These are phyloP conservation scores for Sechiopsis laciniata DNA, from an alignment of 306 rosid genomes.

Conservation along the genomic window DNA sequence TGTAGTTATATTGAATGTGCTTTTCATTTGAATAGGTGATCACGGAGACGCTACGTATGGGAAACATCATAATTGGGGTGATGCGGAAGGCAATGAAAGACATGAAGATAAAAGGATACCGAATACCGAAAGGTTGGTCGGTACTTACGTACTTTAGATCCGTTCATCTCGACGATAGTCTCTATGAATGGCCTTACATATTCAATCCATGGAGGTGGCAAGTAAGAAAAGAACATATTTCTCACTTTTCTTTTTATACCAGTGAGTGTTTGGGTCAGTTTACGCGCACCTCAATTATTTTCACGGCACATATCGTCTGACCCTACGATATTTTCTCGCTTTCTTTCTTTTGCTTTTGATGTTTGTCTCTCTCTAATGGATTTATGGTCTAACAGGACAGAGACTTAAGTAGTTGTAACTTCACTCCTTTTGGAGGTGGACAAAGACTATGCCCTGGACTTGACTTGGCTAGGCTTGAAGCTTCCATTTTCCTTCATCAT, in stretches of 20 bases:
- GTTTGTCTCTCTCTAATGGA: not conserved
- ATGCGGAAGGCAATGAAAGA: constrained; percentile 88
- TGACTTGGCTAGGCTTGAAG: constrained; percentile 92
- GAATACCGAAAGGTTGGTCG: constrained; percentile 87
- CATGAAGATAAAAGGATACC: constrained; percentile 69
- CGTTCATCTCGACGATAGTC: constrained; percentile 77
- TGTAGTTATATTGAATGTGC: too few species aligned
- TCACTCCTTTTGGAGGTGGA: constrained; percentile 98
- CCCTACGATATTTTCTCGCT: too few species aligned
- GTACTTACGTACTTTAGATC: constrained; percentile 73
- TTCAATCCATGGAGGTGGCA: constrained; percentile 99
- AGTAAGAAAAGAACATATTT: constrained; percentile 38
- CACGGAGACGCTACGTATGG: constrained; percentile 79
- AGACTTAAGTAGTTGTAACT: constrained; percentile 57
- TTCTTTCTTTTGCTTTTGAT: not conserved
- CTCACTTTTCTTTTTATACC: not conserved
- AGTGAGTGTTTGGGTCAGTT: too few species aligned
- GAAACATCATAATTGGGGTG: constrained; percentile 72
- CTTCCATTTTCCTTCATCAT: constrained; percentile 84
- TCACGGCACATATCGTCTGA: too few species aligned
- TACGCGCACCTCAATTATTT: too few species aligned
- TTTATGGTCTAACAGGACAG: constrained; percentile 41
- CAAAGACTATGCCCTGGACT: constrained; percentile 96
- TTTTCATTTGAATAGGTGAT: constrained; percentile 47
- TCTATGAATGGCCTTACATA: constrained; percentile 64